These are phyloP conservation scores for Leishmania major DNA, from an alignment of 208 protist genomes.

Conservation along the genomic window DNA sequence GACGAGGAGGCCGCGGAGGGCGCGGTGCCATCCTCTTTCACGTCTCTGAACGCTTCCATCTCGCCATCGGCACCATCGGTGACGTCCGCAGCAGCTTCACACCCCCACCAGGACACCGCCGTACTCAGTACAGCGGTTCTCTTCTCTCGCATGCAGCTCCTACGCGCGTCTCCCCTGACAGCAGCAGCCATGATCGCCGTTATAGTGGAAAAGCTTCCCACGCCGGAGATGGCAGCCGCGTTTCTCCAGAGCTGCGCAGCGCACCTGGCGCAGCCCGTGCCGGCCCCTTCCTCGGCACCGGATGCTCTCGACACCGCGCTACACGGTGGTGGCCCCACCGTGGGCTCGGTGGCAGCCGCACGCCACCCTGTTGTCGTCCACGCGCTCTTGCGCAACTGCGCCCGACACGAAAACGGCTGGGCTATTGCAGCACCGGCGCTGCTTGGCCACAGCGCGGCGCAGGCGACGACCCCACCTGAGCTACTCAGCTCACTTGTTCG, in stretches of 20 bases:
- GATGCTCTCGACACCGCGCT: not conserved
- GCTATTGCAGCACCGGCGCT: conserved; percentile 45
- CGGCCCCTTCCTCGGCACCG: not conserved
- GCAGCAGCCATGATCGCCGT: conserved; percentile 62
- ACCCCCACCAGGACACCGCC: not conserved
- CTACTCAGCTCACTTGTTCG: conserved; percentile 60
- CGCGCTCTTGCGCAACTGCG: conserved; percentile 68
- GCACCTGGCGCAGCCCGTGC: conserved; percentile 12
- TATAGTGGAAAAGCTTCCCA: conserved; percentile 66
- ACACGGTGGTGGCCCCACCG: not conserved
- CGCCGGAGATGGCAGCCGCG: conserved; percentile 34
- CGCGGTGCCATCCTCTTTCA: not conserved
- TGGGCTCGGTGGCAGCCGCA: conserved; percentile 11
- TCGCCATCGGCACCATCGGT: not conserved
- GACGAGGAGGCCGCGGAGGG: not conserved
- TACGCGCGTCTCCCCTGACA: conserved; percentile 42
- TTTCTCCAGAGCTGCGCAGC: conserved; percentile 47
- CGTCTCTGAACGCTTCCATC: not conserved
- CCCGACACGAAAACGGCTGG: conserved; percentile 38
- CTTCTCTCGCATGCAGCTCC: conserved; percentile 40
- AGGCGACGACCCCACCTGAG: conserved; percentile 48
- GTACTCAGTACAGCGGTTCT: conserved; percentile 2
- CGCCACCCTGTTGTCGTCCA: conserved; percentile 64
- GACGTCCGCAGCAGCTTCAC: not conserved
- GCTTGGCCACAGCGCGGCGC: conserved; percentile 37